phyloP scores from a whole-genome alignment of 768 basidiomycete species.

The Pulveroboletus sp. region DNA sequence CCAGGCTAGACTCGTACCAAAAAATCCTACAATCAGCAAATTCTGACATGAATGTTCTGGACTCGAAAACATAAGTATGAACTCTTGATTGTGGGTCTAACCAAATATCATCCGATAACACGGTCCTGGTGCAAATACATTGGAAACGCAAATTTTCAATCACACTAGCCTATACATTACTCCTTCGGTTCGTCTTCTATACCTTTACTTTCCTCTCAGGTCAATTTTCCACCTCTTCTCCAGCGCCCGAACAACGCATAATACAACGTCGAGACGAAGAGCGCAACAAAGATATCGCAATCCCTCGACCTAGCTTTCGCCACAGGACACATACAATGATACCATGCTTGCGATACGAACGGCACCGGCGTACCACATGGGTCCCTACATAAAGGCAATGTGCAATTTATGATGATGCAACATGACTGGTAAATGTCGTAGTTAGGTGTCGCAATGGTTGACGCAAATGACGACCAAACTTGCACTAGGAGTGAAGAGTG shows the following conservation, averaged over 20 bases:
- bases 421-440: conserved; percentile 50
- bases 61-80: too few relatives aligned
- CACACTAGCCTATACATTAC: not conserved
- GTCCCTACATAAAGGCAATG: not conserved
- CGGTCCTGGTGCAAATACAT: too few relatives aligned
- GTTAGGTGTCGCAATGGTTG: conserved; percentile 44
- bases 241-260: conserved; percentile 29
- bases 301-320: conserved; percentile 45
- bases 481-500: conserved; percentile 34
- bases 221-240: conserved; percentile 22
- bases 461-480: conserved; percentile 41
- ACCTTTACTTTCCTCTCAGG: not conserved
- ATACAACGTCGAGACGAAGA: conserved; percentile 29
- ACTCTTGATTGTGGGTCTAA: too few relatives aligned
- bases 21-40: too few relatives aligned
- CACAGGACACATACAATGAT: conserved; percentile 47
- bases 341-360: conserved; percentile 55
- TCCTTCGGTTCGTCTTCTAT: conserved; percentile 1
- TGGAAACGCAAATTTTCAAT: too few relatives aligned
- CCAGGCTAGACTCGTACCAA: too few relatives aligned
- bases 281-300: conserved; percentile 45
- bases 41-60: too few relatives aligned
- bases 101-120: too few relatives aligned
- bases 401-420: conserved; percentile 53
- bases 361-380: conserved; percentile 36